Percentiles rank a stretch among this genome's conserved stretches.
Conservation (phyloP, 2,329 filamentous ascomycete genomes). For the Aureobasidium leucospermi region DNA sequence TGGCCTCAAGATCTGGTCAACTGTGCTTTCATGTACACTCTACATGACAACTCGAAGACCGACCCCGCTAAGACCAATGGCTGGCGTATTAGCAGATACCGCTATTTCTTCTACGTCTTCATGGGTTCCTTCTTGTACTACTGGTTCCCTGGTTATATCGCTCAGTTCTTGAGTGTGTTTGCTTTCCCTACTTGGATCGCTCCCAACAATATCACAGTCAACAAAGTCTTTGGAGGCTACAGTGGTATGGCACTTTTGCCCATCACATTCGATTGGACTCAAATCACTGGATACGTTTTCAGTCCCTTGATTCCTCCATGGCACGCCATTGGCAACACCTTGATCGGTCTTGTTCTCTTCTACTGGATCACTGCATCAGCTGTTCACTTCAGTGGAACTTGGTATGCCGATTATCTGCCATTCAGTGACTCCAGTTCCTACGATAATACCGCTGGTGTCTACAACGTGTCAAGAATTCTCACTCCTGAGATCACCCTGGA, state of each 20-base stretch:
- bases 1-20: constrained; percentile 50
- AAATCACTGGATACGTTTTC: constrained; percentile 60
- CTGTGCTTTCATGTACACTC: constrained; percentile 72
- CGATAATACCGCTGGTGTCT: constrained; percentile 73
- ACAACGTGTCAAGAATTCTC: constrained; percentile 72
- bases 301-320: constrained; percentile 65
- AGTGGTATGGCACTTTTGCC: constrained; percentile 67
- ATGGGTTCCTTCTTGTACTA: constrained; percentile 69
- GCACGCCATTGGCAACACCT: constrained; percentile 37
- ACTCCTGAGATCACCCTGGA: constrained; percentile 74
- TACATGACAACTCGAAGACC: constrained; percentile 74
- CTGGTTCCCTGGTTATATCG: constrained; percentile 73
- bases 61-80: constrained; percentile 45
- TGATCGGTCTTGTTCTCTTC: constrained; percentile 17
- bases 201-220: constrained; percentile 71
- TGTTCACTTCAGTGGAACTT: constrained; percentile 74
- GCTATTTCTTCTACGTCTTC: constrained; percentile 73
- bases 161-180: constrained; percentile 82
- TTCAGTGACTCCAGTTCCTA: constrained; percentile 77
- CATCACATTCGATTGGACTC: constrained; percentile 72
- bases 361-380: constrained; percentile 60
- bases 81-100: constrained; percentile 74
- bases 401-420: constrained; percentile 78
- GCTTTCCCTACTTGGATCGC: constrained; percentile 83
- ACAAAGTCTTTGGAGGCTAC: constrained; percentile 79